These are phyloP conservation scores for Penicillium arizonense DNA, from an alignment of 495 filamentous ascomycete genomes.

Conservation along the genomic window DNA sequence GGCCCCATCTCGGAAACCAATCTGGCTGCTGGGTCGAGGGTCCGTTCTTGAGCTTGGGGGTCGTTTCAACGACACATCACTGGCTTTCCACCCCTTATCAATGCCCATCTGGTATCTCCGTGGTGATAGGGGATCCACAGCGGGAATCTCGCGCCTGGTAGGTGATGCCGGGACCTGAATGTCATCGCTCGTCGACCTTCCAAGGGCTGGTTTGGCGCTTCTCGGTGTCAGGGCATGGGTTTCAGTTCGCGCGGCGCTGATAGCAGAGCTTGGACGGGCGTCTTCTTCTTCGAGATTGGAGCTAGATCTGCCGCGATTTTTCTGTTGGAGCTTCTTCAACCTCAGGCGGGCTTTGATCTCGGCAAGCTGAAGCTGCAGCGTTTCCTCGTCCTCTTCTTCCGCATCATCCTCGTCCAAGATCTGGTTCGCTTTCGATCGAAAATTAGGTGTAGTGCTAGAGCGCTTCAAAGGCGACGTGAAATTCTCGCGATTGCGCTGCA, in stretches of 20 bases:
- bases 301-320: conserved; percentile 41
- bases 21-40: conserved; percentile 32
- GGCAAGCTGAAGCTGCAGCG: conserved; percentile 73
- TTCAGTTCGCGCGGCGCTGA: conserved; percentile 22
- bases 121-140: conserved; percentile 66
- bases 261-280: conserved; percentile 23
- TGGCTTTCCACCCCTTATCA: conserved; percentile 79
- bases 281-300: conserved; percentile 25
- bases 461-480: conserved; percentile 64
- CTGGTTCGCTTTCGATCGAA: conserved; percentile 31
- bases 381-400: conserved; percentile 85
- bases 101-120: conserved; percentile 81
- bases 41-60: conserved; percentile 47
- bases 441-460: conserved; percentile 39
- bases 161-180: conserved; percentile 86
- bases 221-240: conserved; percentile 15
- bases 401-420: conserved; percentile 37
- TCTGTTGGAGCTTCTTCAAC: conserved; percentile 76
- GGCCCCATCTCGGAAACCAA: conserved; percentile 27
- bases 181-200: conserved; percentile 23
- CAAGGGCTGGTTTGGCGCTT: conserved; percentile 21
- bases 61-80: conserved; percentile 81
- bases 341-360: conserved; percentile 85
- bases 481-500: conserved; percentile 60
- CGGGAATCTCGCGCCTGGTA: conserved; percentile 47